These are phyloP conservation scores for Pseudevernia furfuracea DNA, from an alignment of 495 filamentous ascomycete genomes.

Conservation along the genomic window DNA sequence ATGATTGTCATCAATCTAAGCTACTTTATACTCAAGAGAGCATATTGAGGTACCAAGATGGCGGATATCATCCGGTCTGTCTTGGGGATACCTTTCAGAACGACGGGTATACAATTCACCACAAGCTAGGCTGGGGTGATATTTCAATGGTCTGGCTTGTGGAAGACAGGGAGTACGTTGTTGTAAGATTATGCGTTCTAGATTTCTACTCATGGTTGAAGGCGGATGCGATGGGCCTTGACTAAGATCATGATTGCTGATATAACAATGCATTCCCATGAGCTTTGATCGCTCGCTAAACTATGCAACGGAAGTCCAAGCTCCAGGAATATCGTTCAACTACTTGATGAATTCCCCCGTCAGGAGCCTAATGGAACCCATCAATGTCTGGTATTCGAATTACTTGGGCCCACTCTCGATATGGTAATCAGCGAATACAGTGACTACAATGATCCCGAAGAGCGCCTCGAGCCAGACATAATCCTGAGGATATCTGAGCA, in stretches of 20 bases:
- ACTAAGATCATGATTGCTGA: conserved; percentile 16
- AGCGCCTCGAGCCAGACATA: conserved; percentile 25
- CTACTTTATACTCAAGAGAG: conserved; percentile 6
- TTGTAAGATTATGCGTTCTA: not conserved
- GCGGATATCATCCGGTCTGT: conserved; percentile 41
- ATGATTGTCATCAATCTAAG: not conserved
- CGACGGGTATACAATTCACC: conserved; percentile 39
- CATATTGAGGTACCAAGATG: conserved; percentile 28
- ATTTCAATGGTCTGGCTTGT: conserved; percentile 47
- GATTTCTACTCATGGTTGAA: not conserved
- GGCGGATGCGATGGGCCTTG: conserved; percentile 7
- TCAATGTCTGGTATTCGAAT: conserved; percentile 40
- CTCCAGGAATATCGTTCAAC: conserved; percentile 28
- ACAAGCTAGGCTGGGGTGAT: conserved; percentile 43
- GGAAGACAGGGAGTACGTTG: conserved; percentile 29
- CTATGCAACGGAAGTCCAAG: conserved; percentile 15
- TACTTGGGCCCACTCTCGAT: conserved; percentile 35
- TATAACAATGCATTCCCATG: not conserved
- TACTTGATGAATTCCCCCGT: conserved; percentile 37
- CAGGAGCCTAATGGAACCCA: conserved; percentile 39
- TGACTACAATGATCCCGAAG: conserved; percentile 25
- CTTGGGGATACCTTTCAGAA: conserved; percentile 35
- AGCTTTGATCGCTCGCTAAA: conserved; percentile 5
- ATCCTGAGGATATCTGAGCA: conserved; percentile 28
- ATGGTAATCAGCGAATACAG: not conserved